Evolutionary conservation across 495 filamentous ascomycete species (phyloP), one percentile per base, ranked within the genome.

Genomic region (Podospora sp.): DNA sequence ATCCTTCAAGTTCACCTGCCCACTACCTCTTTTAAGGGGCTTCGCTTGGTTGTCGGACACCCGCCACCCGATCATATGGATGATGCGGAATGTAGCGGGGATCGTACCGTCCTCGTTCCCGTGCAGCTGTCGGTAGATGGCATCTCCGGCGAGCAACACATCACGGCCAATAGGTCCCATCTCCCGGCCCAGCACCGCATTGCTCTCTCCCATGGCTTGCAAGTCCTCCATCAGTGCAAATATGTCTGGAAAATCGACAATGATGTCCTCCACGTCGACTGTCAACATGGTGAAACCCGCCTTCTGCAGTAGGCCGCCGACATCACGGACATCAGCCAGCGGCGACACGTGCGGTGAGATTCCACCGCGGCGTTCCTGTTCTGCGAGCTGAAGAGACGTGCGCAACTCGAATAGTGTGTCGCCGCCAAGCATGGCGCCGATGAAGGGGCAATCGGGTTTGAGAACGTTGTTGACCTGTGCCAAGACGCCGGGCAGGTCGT

Each of bases 21-120:
- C 94, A 69, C 86, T 97, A 1, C 96, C 96, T 66, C 96, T 85
- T 67, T 85, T 76, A 69, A 97, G 78, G 33, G 96, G 94, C 80
- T 93, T 80, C 53, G 86, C 78, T 80, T 97, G 94, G 58, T 88
- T 84, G 27, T 84, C 82, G 0, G 90, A 89, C 71, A 94, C 91
- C 77, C 94, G 96, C 96, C 96, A 99, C 20, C 96, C 96, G 80
- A 99, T 98, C 93, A 98, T 94, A 75, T 92, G 95, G 62, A 97
- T 96, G 68, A 95, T 82, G 65, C 92, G 84, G 75, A 94, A 97
- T n/a, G 93, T 97, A 9, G 94, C 94, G 2, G 94, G 94, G 64
- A 96, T 80, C 0, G 77, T 88, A 18, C 90, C 87, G 60, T 91
- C 81, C 60, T 83, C 84, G 65, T 84, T 81, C 2, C 90, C 92